Percentiles rank a stretch among this genome's conserved stretches.
Conservation (phyloP, 306 rosid species). For the Vachellia pachyceras region DNA sequence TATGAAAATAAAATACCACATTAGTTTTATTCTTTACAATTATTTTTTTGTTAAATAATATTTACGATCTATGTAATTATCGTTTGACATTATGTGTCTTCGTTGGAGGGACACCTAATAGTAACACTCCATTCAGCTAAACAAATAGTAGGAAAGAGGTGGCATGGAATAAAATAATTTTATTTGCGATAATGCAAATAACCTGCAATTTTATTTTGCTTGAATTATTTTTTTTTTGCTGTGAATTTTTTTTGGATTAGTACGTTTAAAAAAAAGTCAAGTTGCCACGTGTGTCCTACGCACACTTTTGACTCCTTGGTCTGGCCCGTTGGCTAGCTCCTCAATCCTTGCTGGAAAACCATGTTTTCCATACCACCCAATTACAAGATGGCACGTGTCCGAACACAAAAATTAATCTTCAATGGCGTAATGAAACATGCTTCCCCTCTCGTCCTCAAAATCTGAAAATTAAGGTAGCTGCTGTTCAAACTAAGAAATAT, state of each 20-base stretch:
- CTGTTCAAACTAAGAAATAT: too few species aligned
- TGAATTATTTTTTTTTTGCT: neutral
- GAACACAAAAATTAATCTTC: too few species aligned
- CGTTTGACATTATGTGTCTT: neutral
- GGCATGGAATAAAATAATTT: neutral
- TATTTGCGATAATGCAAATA: neutral
- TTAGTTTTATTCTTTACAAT: neutral
- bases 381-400: neutral
- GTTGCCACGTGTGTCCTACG: conserved; percentile 5
- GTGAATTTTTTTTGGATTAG: neutral
- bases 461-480: neutral
- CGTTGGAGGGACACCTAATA: neutral
- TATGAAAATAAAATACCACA: neutral
- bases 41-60: neutral
- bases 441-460: neutral
- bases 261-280: neutral
- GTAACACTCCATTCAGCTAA: neutral
- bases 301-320: neutral
- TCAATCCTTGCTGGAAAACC: too few species aligned
- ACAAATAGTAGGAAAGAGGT: neutral
- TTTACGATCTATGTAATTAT: neutral
- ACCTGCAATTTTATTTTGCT: neutral
- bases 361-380: neutral
- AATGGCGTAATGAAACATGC: neutral
- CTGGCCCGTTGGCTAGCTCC: too few species aligned